These are phyloP conservation scores for Amphibolis antarctica DNA, from an alignment of 106 monocot genomes.

Conservation along the genomic window DNA sequence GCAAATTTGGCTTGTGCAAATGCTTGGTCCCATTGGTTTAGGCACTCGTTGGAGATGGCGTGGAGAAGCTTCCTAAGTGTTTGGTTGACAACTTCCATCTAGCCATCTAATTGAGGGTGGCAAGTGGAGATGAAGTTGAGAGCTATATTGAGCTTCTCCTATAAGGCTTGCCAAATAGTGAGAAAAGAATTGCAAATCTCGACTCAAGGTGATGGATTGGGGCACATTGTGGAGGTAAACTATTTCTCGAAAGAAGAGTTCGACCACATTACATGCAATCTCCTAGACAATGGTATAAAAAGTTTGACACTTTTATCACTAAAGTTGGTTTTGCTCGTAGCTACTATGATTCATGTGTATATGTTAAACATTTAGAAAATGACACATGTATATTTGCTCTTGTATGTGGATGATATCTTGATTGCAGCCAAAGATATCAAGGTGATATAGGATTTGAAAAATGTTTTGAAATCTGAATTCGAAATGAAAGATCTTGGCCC, in stretches of 20 bases:
- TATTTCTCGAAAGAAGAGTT: neutral
- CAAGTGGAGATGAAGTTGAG: neutral
- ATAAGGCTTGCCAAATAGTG: slow-evolving; percentile 5
- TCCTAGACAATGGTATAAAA: no score
- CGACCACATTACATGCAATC: neutral
- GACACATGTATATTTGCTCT: no score
- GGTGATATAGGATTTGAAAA: no score
- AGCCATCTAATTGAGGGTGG: slow-evolving; percentile 5
- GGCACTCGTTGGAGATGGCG: neutral
- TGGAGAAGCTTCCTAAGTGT: neutral
- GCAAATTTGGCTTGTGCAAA: slow-evolving; percentile 1
- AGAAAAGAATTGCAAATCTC: neutral
- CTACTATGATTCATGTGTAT: no score
- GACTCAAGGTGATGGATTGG: neutral
- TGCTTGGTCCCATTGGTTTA: neutral
- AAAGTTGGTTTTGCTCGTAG: no score
- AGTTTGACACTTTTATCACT: no score
- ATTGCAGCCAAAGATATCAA: no score
- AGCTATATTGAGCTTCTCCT: neutral
- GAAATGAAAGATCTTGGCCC: no score
- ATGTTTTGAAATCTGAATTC: no score
- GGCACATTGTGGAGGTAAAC: neutral
- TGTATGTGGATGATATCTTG: no score
- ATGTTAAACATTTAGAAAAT: no score
- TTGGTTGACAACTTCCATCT: slow-evolving; percentile 1